phyloP scores from a whole-genome alignment of 306 rosid genomes.

The Lathyrus oleraceus region DNA sequence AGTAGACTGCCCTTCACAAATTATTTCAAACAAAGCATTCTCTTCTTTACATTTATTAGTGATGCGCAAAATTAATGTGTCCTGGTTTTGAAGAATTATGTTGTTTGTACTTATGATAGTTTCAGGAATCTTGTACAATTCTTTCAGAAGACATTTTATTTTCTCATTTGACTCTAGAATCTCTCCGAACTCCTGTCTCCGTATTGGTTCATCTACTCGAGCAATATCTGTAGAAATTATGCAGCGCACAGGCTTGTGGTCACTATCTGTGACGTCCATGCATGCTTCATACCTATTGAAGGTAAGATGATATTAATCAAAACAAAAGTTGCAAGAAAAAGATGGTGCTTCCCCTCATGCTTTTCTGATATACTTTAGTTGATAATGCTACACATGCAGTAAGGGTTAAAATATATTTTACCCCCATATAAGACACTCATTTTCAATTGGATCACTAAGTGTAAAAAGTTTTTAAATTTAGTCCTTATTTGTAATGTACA shows the following conservation, averaged over 20 bases:
- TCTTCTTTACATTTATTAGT: constrained; percentile 69
- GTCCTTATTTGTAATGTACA: constrained; percentile 6
- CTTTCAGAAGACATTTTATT: constrained; percentile 56
- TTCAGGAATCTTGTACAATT: constrained; percentile 77
- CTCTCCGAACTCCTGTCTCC: constrained; percentile 89
- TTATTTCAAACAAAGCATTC: constrained; percentile 69
- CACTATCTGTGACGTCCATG: constrained; percentile 98
- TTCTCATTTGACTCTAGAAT: constrained; percentile 71
- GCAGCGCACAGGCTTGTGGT: constrained; percentile 98
- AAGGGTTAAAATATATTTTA: constrained; percentile 19
- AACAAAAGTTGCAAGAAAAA: constrained; percentile 31
- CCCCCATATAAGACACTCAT: neutral
- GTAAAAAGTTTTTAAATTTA: neutral
- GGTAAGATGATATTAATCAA: constrained; percentile 27
- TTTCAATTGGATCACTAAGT: constrained; percentile 4
- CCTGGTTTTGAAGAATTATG: constrained; percentile 90
- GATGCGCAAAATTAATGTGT: constrained; percentile 80
- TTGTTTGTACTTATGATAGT: constrained; percentile 89
- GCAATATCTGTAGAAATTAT: constrained; percentile 80
- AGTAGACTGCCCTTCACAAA: constrained; percentile 77
- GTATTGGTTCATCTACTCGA: constrained; percentile 84
- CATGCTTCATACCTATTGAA: constrained; percentile 85
- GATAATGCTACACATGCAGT: neutral
- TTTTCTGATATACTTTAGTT: constrained; percentile 4
- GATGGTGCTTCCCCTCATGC: neutral